These are phyloP conservation scores for Juglanconis sp. DNA, from an alignment of 2,329 filamentous ascomycete genomes.

Conservation along the genomic window DNA sequence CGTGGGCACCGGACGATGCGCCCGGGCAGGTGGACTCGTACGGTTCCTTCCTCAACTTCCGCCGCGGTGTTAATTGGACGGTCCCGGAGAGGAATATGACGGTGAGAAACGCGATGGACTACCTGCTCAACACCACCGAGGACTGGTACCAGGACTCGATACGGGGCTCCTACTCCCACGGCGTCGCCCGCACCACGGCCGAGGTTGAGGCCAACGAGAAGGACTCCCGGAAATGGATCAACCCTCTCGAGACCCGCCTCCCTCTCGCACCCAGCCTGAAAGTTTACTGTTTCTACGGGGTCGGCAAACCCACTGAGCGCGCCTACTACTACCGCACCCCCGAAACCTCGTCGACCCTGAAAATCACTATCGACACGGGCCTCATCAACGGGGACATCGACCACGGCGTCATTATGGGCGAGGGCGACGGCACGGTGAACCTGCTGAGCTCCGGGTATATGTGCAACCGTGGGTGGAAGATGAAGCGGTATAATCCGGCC, in stretches of 20 bases:
- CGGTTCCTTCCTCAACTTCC: conserved; percentile 84
- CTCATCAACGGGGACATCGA: conserved; percentile 63
- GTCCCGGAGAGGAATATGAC: conserved; percentile 74
- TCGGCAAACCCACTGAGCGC: conserved; percentile 90
- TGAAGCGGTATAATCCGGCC: conserved; percentile 90
- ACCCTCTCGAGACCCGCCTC: conserved; percentile 79
- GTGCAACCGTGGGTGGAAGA: conserved; percentile 92
- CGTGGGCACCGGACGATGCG: conserved; percentile 83
- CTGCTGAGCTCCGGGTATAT: conserved; percentile 92
- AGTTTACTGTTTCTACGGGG: conserved; percentile 95
- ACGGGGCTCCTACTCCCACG: conserved; percentile 76
- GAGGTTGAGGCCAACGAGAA: conserved; percentile 81
- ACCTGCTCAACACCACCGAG: conserved; percentile 74
- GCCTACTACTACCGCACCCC: conserved; percentile 81
- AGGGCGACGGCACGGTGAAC: conserved; percentile 94
- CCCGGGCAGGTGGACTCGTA: conserved; percentile 70
- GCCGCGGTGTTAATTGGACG: conserved; percentile 59
- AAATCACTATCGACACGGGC: conserved; percentile 70
- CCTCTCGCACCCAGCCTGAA: conserved; percentile 86
- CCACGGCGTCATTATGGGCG: conserved; percentile 90
- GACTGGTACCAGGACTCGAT: conserved; percentile 80
- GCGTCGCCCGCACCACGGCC: conserved; percentile 73
- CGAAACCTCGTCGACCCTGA: conserved; percentile 66
- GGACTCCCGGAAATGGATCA: conserved; percentile 85
- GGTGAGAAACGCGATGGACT: conserved; percentile 70